Evolutionary conservation across 192 early-diverging fungal genomes (phyloP).

Genomic region (Paraglomus occultum): DNA sequence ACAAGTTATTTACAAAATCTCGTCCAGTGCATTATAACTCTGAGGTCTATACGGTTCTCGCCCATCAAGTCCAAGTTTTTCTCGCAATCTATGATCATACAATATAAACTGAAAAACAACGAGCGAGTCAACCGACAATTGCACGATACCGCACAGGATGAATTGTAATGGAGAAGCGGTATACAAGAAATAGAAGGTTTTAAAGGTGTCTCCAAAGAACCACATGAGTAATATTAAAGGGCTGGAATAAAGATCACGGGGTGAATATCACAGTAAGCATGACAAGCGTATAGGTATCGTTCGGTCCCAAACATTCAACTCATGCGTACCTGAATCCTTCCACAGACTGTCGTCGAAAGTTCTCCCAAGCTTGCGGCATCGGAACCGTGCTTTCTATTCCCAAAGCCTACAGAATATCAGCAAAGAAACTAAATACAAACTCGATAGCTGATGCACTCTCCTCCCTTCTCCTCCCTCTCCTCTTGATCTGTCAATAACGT

Average conservation of each 20-base stretch:
- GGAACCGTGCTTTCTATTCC: constrained; percentile 60
- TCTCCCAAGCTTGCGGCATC: constrained; percentile 53
- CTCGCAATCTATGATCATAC: constrained; percentile 28
- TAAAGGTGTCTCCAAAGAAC: constrained; percentile 58
- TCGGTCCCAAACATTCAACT: too few relatives aligned
- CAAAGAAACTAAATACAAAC: constrained; percentile 10
- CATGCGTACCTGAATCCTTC: constrained; percentile 44
- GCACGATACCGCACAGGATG: constrained; percentile 52
- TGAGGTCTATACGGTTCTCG: neutral
- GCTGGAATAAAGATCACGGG: constrained; percentile 8
- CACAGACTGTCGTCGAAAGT: constrained; percentile 44
- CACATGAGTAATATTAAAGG: constrained; percentile 42
- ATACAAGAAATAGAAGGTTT: constrained; percentile 55
- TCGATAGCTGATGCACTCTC: neutral
- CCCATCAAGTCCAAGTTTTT: neutral
- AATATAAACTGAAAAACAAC: constrained; percentile 52
- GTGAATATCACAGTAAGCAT: neutral
- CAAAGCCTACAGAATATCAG: constrained; percentile 33
- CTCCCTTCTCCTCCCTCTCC: neutral
- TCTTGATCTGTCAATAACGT: constrained; percentile 12
- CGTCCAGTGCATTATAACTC: constrained; percentile 24
- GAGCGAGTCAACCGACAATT: constrained; percentile 49
- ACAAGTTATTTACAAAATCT: constrained; percentile 3
- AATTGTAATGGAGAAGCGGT: constrained; percentile 52
- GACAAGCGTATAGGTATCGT: neutral